Percentiles rank a stretch among this genome's conserved stretches.
phyloP scores from a whole-genome alignment of 1,284 basidiomycete species.

The Malassezia restricta region DNA sequence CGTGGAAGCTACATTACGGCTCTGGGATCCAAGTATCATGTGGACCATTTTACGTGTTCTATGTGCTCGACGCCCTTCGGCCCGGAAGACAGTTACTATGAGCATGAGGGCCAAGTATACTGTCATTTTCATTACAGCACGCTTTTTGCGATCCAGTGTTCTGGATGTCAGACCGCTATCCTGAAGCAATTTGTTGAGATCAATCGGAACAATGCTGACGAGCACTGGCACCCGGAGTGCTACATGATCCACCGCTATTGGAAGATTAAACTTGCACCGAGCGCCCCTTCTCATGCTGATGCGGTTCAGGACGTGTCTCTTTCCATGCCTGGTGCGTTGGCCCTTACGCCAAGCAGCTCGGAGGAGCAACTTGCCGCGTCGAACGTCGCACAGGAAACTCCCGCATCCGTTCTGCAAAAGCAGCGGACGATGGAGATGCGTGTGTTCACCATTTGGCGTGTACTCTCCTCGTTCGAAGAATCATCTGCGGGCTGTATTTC shows the following conservation, averaged over 20 bases:
- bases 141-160: constrained; percentile 93
- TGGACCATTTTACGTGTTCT: constrained; percentile 98
- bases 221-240: constrained; percentile 99
- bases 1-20: constrained; percentile 98
- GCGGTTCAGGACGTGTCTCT: not conserved
- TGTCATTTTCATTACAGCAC: constrained; percentile 77
- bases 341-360: constrained; percentile 24
- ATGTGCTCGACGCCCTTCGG: constrained; percentile 91
- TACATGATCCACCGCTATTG: constrained; percentile 99
- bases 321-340: constrained; percentile 4
- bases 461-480: constrained; percentile 94
- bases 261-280: constrained; percentile 74
- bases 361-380: constrained; percentile 53
- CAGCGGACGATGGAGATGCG: constrained; percentile 92
- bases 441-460: constrained; percentile 98
- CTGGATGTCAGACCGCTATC: constrained; percentile 94
- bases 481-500: constrained; percentile 98
- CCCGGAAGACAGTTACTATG: constrained; percentile 96
- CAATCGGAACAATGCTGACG: constrained; percentile 91
- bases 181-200: constrained; percentile 99
- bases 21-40: constrained; percentile 97
- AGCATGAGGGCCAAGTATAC: constrained; percentile 84
- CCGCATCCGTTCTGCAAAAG: constrained; percentile 73
- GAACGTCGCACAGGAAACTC: constrained; percentile 53
- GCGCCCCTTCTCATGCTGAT: not conserved